Evolutionary conservation across 352 stramenopile species (phyloP), one percentile per base, ranked within the genome.

Genomic region (Phytophthora nicotianae): DNA sequence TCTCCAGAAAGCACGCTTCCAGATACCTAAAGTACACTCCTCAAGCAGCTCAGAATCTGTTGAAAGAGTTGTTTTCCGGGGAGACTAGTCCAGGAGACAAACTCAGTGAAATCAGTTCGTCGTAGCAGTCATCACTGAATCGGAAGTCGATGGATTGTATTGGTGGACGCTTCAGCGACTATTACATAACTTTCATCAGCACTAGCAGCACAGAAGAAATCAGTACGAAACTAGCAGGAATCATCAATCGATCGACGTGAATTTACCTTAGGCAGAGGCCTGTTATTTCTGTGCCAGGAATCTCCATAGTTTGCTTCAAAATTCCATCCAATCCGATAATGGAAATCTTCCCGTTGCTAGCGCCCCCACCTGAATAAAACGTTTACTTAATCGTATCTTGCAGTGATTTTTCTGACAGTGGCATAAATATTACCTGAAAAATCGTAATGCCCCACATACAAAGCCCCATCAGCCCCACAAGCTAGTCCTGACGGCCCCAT

Each of bases 1-100:
- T 97, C 53, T 96, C 90, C n/a, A 96, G 92, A 73, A 96, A 96
- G 55, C 91, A 97, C 63, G 85, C 82, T 50, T 79, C 86, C 52
- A 92, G 81, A 65, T 97, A 97, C 52, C 79, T 97, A 32, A 95
- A 96, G 65, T 96, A 95, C 62, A 89, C 77, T 41, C 93, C 88
- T 49, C 83, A 77, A 75, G 88, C 85, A 29, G 85, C 87, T 24
- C 88, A 96, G 53, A 65, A 79, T 17, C 66, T 97, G 27, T 75
- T 98, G 49, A 85, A 80, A 13, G 81, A 97, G 57, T 69, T 97
- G 35, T 98, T 95, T 54, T 58, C 77, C 2, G 83, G 81, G 7
- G 77, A 93, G 51, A 51, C 63, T 46, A 47, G 47, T 48, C 40
- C 54, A 32, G 50, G 37, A 48, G 50, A 63, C 26, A 74, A 66